phyloP scores from a whole-genome alignment of 495 filamentous ascomycete genomes.

The Aspergillus egyptiacus region DNA sequence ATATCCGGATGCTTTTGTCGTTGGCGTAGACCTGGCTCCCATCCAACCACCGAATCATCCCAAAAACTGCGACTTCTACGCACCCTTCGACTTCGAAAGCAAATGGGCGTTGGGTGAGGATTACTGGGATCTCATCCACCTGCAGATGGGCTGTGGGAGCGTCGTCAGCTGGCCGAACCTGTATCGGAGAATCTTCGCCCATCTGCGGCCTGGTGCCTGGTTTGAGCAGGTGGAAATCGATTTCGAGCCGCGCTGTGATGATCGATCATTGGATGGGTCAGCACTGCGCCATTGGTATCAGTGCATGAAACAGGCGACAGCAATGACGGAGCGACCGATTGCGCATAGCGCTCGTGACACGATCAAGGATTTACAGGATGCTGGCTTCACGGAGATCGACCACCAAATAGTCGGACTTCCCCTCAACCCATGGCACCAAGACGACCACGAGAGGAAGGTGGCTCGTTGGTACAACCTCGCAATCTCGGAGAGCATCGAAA shows the following conservation, averaged over 20 bases:
- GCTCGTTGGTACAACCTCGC: conserved; percentile 84
- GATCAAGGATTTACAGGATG: conserved; percentile 54
- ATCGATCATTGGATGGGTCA: conserved; percentile 52
- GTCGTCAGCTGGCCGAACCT: conserved; percentile 71
- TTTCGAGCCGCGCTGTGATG: conserved; percentile 69
- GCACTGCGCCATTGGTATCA: conserved; percentile 60
- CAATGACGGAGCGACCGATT: conserved; percentile 57
- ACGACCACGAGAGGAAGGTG: conserved; percentile 61
- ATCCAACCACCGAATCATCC: conserved; percentile 77
- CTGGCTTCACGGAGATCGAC: conserved; percentile 80
- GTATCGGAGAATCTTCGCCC: conserved; percentile 66
- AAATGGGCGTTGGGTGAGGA: conserved; percentile 71
- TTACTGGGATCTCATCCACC: conserved; percentile 81
- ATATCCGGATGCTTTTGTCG: conserved; percentile 56
- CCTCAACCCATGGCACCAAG: conserved; percentile 70
- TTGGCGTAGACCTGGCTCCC: conserved; percentile 70
- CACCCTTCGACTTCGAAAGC: conserved; percentile 69
- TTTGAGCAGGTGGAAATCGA: conserved; percentile 95
- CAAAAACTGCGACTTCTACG: conserved; percentile 60
- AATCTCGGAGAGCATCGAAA: conserved; percentile 64
- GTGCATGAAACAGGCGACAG: conserved; percentile 64
- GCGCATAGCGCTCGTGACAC: conserved; percentile 57
- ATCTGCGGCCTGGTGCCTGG: conserved; percentile 76
- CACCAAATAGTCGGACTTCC: conserved; percentile 68
- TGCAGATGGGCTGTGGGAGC: conserved; percentile 75